These are phyloP conservation scores for Phanerochaete sordida DNA, from an alignment of 768 basidiomycete species.

Conservation along the genomic window DNA sequence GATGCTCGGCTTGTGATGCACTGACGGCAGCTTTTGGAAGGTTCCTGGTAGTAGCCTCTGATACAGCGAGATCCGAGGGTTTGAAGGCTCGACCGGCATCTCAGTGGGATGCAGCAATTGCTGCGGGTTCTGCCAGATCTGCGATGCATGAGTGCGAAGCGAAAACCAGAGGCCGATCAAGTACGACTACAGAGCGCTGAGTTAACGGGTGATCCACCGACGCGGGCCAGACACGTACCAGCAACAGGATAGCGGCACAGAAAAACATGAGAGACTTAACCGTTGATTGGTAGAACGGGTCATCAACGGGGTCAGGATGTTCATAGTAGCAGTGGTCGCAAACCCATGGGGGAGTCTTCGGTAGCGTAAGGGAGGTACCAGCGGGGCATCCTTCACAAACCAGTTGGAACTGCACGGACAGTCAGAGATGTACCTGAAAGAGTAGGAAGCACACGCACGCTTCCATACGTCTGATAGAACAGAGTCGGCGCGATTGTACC, in stretches of 20 bases:
- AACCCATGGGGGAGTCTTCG: conserved; percentile 60
- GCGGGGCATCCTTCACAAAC: conserved; percentile 77
- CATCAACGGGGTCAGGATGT: conserved; percentile 87
- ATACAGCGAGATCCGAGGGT: conserved; percentile 59
- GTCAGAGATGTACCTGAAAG: not conserved
- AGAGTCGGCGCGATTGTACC: conserved; percentile 92
- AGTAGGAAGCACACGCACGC: conserved; percentile 54
- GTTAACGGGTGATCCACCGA: not conserved
- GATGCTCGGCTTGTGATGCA: conserved; percentile 48
- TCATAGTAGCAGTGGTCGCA: conserved; percentile 94
- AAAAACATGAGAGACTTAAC: conserved; percentile 96
- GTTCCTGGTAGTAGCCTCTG: conserved; percentile 48
- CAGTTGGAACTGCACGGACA: conserved; percentile 67
- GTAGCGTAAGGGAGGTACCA: conserved; percentile 15
- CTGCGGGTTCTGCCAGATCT: conserved; percentile 99
- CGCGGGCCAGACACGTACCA: conserved; percentile 55
- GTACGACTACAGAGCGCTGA: conserved; percentile 68
- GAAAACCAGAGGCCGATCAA: conserved; percentile 98
- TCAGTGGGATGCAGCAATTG: conserved; percentile 70
- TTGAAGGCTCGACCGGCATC: conserved; percentile 37
- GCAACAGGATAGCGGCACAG: conserved; percentile 84
- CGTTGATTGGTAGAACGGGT: conserved; percentile 95
- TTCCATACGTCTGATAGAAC: conserved; percentile 98
- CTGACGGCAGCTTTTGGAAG: conserved; percentile 16
- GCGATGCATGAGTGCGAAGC: conserved; percentile 92